These are phyloP conservation scores for Pseudomonodictys pantanalensis DNA, from an alignment of 495 filamentous ascomycete genomes.

Conservation along the genomic window DNA sequence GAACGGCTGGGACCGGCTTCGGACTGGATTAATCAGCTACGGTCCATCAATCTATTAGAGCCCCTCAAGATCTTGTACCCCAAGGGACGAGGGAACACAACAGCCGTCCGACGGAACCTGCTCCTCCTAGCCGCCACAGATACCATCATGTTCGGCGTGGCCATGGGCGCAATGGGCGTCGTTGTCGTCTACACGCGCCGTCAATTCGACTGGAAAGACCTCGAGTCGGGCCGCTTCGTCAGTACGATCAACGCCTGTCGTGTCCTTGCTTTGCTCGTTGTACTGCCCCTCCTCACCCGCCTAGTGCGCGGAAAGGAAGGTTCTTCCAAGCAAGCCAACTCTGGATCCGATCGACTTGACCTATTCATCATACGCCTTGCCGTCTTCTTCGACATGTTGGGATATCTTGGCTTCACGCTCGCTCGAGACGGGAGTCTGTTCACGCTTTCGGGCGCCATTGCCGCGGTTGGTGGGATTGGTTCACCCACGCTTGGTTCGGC, in stretches of 20 bases:
- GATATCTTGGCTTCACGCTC: conserved; percentile 70
- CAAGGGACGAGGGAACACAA: conserved; percentile 58
- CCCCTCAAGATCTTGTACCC: conserved; percentile 78
- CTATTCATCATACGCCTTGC: conserved; percentile 71
- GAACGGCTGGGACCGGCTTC: conserved; percentile 32
- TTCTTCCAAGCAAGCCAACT: conserved; percentile 44
- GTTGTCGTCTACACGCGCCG: conserved; percentile 75
- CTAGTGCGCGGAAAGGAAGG: conserved; percentile 57
- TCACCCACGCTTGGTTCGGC: conserved; percentile 77
- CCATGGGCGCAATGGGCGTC: conserved; percentile 74
- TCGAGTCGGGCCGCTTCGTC: conserved; percentile 74
- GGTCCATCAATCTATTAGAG: conserved; percentile 58
- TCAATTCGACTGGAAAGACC: conserved; percentile 76
- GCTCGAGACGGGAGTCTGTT: conserved; percentile 55
- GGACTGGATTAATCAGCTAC: conserved; percentile 47
- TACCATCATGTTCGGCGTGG: conserved; percentile 71
- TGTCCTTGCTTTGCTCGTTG: conserved; percentile 66
- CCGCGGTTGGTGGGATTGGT: conserved; percentile 77
- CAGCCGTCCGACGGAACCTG: conserved; percentile 70
- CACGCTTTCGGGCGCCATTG: conserved; percentile 65
- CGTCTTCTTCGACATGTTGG: conserved; percentile 72
- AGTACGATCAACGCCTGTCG: conserved; percentile 70
- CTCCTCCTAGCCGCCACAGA: conserved; percentile 76
- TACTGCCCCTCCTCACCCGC: conserved; percentile 71
- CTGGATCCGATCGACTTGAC: conserved; percentile 77